Percentiles rank a stretch among this genome's conserved stretches.
Evolutionary conservation across 1,284 basidiomycete genomes (phyloP).

Genomic region (Erythrobasidium hasegawianum): DNA sequence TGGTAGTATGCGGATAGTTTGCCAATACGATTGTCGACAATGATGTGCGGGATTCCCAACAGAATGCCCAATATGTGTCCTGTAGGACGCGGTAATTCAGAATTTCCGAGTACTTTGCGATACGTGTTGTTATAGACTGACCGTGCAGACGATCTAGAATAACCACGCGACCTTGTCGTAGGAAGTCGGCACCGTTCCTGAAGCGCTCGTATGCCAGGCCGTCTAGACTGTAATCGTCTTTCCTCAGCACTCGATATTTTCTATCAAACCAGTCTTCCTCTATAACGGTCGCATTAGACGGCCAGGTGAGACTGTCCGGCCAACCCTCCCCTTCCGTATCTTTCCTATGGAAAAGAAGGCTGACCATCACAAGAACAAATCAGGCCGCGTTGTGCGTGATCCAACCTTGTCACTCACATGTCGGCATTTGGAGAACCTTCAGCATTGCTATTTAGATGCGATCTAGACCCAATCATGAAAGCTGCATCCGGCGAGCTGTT

Average conservation of each 20-base stretch:
- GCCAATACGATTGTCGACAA: conserved; percentile 14
- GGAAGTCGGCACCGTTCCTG: background rate
- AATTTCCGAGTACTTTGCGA: background rate
- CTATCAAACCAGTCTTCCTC: background rate
- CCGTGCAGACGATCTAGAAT: conserved; percentile 16
- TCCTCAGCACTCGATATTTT: background rate
- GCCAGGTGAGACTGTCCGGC: background rate
- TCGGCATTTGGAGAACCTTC: background rate
- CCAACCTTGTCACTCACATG: background rate
- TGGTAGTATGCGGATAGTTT: conserved; percentile 3
- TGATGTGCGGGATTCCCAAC: conserved; percentile 6
- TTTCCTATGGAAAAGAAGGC: background rate
- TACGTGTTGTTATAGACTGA: background rate
- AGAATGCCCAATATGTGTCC: conserved; percentile 13
- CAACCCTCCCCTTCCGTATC: background rate
- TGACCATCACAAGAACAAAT: too few relatives aligned
- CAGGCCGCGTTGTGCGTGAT: too few relatives aligned
- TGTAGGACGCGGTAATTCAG: background rate
- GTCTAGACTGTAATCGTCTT: background rate
- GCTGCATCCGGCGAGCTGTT: background rate
- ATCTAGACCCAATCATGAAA: conserved; percentile 8
- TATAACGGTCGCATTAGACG: background rate
- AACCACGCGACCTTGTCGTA: background rate
- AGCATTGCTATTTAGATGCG: background rate
- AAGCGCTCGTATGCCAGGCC: background rate